phyloP scores from a whole-genome alignment of 2,329 filamentous ascomycete genomes.

The Fusarium torulosum region DNA sequence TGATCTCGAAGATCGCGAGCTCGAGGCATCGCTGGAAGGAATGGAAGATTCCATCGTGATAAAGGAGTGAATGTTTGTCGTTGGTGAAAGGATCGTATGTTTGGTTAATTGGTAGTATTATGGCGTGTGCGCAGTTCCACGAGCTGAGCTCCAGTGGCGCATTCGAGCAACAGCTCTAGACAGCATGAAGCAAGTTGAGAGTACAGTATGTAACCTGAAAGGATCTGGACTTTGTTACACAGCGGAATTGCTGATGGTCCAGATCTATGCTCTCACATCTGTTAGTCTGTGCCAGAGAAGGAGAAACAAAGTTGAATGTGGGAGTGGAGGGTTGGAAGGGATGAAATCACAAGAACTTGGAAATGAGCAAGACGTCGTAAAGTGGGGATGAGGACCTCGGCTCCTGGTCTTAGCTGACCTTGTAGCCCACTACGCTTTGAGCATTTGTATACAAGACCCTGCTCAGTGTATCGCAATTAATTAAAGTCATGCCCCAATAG shows the following conservation, averaged over 20 bases:
- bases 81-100: constrained; percentile 19
- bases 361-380: constrained; percentile 40
- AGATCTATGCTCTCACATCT: constrained; percentile 32
- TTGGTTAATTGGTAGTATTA: constrained; percentile 14
- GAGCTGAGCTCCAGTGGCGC: constrained; percentile 46
- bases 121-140: constrained; percentile 37
- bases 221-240: constrained; percentile 4
- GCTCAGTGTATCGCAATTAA: constrained; percentile 33
- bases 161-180: constrained; percentile 39
- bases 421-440: constrained; percentile 23
- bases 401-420: constrained; percentile 21
- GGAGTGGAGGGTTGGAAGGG: constrained; percentile 21
- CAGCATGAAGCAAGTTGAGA: constrained; percentile 42
- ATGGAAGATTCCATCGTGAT: constrained; percentile 40
- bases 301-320: constrained; percentile 1
- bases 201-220: not conserved
- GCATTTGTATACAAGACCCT: too few relatives aligned
- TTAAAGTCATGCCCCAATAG: constrained; percentile 28
- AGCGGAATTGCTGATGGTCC: constrained; percentile 24
- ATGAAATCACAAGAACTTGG: constrained; percentile 42
- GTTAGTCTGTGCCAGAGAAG: constrained; percentile 1
- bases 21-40: constrained; percentile 41
- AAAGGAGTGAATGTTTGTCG: constrained; percentile 13
- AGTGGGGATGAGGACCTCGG: constrained; percentile 40
- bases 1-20: constrained; percentile 40